These are phyloP conservation scores for Chaetomiaceae sp. DNA, from an alignment of 2,329 filamentous ascomycete species.

Conservation along the genomic window DNA sequence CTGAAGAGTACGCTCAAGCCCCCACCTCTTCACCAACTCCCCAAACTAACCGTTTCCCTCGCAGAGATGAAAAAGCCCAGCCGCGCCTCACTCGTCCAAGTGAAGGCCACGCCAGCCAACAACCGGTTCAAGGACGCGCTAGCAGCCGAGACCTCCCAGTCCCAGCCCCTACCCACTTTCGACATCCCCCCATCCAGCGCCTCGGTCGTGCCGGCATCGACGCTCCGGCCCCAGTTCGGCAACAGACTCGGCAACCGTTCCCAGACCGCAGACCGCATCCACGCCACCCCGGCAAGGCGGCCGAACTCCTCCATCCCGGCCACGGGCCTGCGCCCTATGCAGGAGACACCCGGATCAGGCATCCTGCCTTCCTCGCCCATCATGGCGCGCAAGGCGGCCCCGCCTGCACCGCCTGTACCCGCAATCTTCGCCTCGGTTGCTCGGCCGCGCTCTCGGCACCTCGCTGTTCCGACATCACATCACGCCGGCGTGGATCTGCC, in stretches of 20 bases:
- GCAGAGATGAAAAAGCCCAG: constrained; percentile 48
- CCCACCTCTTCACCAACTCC: neutral
- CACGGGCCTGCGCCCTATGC: neutral
- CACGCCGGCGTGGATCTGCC: constrained; percentile 5
- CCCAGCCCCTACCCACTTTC: constrained; percentile 30
- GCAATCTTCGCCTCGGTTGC: neutral
- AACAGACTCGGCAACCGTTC: constrained; percentile 10
- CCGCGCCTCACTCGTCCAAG: constrained; percentile 38
- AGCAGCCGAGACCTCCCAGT: constrained; percentile 24
- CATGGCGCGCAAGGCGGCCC: constrained; percentile 17
- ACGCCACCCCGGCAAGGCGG: constrained; percentile 25
- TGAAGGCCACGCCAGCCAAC: constrained; percentile 54
- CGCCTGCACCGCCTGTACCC: neutral
- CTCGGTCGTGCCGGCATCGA: constrained; percentile 25
- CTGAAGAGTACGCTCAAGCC: constrained; percentile 41
- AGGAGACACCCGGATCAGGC: constrained; percentile 7
- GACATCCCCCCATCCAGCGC: constrained; percentile 32
- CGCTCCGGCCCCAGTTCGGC: constrained; percentile 20
- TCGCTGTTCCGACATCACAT: too few relatives aligned
- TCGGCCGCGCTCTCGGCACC: neutral
- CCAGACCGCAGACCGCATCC: constrained; percentile 17
- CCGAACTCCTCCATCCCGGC: constrained; percentile 7
- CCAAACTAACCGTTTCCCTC: constrained; percentile 17
- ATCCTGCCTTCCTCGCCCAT: constrained; percentile 20
- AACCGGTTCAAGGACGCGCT: constrained; percentile 49